Evolutionary conservation across 2,329 filamentous ascomycete species (phyloP).

Genomic region (Whalleya microplaca): DNA sequence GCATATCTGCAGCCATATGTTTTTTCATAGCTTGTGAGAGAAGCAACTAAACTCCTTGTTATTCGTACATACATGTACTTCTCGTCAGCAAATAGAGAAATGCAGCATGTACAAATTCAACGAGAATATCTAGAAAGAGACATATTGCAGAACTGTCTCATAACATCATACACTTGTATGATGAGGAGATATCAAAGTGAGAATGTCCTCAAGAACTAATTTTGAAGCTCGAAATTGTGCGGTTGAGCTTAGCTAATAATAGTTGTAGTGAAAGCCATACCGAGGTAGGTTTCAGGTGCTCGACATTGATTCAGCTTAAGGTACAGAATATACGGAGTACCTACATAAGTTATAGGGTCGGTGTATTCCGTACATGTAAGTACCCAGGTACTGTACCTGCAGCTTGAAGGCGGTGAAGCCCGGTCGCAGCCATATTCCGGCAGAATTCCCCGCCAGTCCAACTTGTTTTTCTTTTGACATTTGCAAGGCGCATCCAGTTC

Average conservation of each 20-base stretch:
- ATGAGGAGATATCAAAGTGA: no score
- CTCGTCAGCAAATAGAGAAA: background rate
- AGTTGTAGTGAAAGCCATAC: no score
- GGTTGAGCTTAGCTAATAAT: background rate
- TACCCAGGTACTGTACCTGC: background rate
- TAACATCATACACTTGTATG: background rate
- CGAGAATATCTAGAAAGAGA: background rate
- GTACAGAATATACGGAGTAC: background rate
- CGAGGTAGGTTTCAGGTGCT: no score
- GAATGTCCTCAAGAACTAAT: background rate
- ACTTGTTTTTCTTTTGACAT: conserved; percentile 26
- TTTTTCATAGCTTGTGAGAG: background rate
- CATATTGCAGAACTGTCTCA: background rate
- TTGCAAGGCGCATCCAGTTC: conserved; percentile 2
- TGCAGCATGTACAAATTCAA: background rate
- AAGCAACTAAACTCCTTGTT: background rate
- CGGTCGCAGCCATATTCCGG: conserved; percentile 15
- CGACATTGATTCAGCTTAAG: no score
- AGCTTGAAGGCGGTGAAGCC: conserved; percentile 27
- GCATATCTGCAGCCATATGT: background rate
- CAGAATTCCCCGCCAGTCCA: conserved; percentile 32
- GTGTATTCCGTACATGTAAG: no score
- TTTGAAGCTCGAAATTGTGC: background rate
- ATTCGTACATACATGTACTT: background rate
- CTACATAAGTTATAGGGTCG: no score